Base-by-base conservation (phyloP, 495 filamentous ascomycete genomes). In the Aspergillus cristatus region DNA sequence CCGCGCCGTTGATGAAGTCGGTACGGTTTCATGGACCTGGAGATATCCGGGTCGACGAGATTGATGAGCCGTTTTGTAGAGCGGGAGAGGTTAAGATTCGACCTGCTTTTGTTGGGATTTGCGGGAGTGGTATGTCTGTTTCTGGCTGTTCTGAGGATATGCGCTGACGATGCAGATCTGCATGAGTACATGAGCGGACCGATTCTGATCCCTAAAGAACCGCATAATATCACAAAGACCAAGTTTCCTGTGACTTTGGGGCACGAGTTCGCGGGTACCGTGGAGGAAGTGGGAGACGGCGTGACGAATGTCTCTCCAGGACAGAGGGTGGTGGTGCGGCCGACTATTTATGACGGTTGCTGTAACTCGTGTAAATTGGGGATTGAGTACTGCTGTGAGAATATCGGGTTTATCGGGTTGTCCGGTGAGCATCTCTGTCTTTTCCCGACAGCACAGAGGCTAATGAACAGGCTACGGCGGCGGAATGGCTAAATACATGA, bases 151-250 rank as follows among this genome's bases (percentile, higher is more conserved):
- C 11, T 20, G 28, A 32, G 49, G 15, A 33, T 36, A 37, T 37
- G 42, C n/a, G 35, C 41, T 35, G 41, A 46, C 34, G 20, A 12
- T 15, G 13, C 38, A 72, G 75, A 81, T 51, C 57, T 82, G 7
- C 76, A 82, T 42, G 75, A 81, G 42, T 81, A 75, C 44, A 51
- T 74, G 8, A 56, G 62, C 16, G 76, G 76, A 2, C 70, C 72
- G 14, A 65, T 53, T n/a, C 51, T 72, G n/a, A 65, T 71, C n/a
- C 77, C 76, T 5, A 62, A 57, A 57, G 51, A 10, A 16, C 76
- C 75, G 1, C 78, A 82, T 51, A 68, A 71, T 0, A 60, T 80
- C 25, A 80, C 78, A 5, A 65, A 68, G 18, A 70, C 68, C 36
- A 60, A 60, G 22, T 59, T 74, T 8, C 78, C 78, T 3, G 48